These are phyloP conservation scores for Claviceps quebecensis DNA, from an alignment of 2,329 filamentous ascomycete species.

Conservation along the genomic window DNA sequence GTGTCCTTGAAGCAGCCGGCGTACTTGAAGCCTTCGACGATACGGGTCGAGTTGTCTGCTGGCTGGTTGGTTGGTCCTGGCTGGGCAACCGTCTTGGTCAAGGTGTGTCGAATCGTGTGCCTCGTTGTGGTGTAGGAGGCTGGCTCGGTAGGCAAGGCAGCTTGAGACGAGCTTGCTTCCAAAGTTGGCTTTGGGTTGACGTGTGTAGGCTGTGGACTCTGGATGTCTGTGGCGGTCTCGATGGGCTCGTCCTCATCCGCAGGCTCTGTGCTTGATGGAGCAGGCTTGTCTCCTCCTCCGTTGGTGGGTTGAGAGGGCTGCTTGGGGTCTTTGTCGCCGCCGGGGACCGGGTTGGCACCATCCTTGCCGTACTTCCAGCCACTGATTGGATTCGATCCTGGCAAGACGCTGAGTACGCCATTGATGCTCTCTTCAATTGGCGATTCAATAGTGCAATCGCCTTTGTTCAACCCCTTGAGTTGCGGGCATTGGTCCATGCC, in stretches of 20 bases:
- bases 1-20: constrained; percentile 30
- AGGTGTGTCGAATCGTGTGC: constrained; percentile 30
- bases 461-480: constrained; percentile 30
- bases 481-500: constrained; percentile 49
- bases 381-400: constrained; percentile 40
- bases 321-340: constrained; percentile 6
- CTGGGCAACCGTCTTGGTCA: constrained; percentile 26
- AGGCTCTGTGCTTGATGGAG: not conserved
- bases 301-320: not conserved
- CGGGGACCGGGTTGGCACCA: not conserved
- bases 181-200: not conserved
- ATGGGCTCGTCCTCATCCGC: not conserved
- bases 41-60: constrained; percentile 7
- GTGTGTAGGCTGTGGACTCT: constrained; percentile 1
- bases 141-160: constrained; percentile 6
- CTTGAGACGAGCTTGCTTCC: no score
- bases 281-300: not conserved
- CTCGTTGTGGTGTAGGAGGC: constrained; percentile 15
- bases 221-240: not conserved
- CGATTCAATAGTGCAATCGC: constrained; percentile 36
- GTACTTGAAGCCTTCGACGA: constrained; percentile 21
- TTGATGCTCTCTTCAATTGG: constrained; percentile 31
- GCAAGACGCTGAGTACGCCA: constrained; percentile 32
- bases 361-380: constrained; percentile 32
- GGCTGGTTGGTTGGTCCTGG: constrained; percentile 7